These are phyloP conservation scores for Perkinsela sp. DNA, from an alignment of 208 protist species.

Conservation along the genomic window DNA sequence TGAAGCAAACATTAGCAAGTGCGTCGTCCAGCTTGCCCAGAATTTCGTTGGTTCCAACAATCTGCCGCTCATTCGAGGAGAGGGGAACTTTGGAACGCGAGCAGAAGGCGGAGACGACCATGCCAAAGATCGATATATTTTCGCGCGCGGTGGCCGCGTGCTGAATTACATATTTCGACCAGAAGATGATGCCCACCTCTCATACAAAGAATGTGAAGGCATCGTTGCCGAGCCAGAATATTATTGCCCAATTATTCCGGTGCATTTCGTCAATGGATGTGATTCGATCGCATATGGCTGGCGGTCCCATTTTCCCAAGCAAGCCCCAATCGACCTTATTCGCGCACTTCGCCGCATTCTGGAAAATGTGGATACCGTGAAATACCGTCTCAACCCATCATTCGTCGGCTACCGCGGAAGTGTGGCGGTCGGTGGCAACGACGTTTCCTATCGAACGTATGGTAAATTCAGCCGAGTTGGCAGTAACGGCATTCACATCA, in stretches of 20 bases:
- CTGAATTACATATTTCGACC: slow-evolving; percentile 78
- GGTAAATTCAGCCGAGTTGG: not conserved
- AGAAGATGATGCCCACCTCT: slow-evolving; percentile 84
- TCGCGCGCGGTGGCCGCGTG: slow-evolving; percentile 74
- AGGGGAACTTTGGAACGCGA: slow-evolving; percentile 94
- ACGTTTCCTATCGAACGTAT: not conserved
- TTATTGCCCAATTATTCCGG: slow-evolving; percentile 94
- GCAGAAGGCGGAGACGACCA: slow-evolving; percentile 89
- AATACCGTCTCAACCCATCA: no score
- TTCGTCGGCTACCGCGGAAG: no score
- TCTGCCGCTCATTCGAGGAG: slow-evolving; percentile 87
- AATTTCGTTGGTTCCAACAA: slow-evolving; percentile 96
- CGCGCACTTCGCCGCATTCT: no score
- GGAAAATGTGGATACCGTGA: no score
- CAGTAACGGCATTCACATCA: not conserved
- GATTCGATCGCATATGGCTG: slow-evolving; percentile 29
- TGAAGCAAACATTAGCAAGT: slow-evolving; percentile 79
- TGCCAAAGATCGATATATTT: slow-evolving; percentile 74
- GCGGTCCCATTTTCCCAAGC: slow-evolving; percentile 27
- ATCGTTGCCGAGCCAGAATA: slow-evolving; percentile 86
- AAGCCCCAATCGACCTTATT: no score
- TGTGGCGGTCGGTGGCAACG: no score
- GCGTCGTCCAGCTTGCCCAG: slow-evolving; percentile 97
- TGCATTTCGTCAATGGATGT: slow-evolving; percentile 95
- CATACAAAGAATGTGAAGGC: slow-evolving; percentile 93